Conservation (phyloP, 805 yeast genomes). For the Wickerhamiella shivajii region DNA sequence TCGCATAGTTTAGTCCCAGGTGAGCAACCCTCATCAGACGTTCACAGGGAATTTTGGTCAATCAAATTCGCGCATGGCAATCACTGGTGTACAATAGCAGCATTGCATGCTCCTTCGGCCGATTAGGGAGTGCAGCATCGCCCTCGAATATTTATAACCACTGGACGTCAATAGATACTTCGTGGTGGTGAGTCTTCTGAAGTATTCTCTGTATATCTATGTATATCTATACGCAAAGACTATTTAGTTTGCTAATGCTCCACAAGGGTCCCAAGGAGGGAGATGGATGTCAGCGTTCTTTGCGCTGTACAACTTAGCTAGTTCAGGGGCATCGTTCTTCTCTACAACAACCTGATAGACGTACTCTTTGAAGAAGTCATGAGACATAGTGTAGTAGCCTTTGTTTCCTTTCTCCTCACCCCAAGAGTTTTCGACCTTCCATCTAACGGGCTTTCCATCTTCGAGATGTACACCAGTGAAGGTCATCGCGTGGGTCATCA, state of each 20-base stretch:
- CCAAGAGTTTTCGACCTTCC: slow-evolving; percentile 71
- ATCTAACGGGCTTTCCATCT: slow-evolving; percentile 44
- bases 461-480: slow-evolving; percentile 65
- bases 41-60: no score
- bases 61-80: no score
- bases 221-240: no score
- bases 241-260: slow-evolving; percentile 44
- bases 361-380: slow-evolving; percentile 59
- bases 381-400: slow-evolving; percentile 59
- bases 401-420: slow-evolving; percentile 52
- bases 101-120: no score
- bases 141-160: no score
- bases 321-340: slow-evolving; percentile 33
- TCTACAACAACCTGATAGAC: slow-evolving; percentile 59
- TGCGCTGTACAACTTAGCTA: slow-evolving; percentile 29
- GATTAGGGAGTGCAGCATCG: no score
- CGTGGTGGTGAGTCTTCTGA: no score
- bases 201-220: no score
- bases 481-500: slow-evolving; percentile 86
- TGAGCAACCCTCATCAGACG: no score
- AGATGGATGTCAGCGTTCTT: slow-evolving; percentile 35
- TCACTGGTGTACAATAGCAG: no score
- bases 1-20: no score
- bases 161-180: no score
- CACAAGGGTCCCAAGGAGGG: slow-evolving; percentile 73